Evolutionary conservation across 441 rosid genomes (phyloP), one percentile per base, ranked within the genome.

Genomic region (Corymbia citriodora): DNA sequence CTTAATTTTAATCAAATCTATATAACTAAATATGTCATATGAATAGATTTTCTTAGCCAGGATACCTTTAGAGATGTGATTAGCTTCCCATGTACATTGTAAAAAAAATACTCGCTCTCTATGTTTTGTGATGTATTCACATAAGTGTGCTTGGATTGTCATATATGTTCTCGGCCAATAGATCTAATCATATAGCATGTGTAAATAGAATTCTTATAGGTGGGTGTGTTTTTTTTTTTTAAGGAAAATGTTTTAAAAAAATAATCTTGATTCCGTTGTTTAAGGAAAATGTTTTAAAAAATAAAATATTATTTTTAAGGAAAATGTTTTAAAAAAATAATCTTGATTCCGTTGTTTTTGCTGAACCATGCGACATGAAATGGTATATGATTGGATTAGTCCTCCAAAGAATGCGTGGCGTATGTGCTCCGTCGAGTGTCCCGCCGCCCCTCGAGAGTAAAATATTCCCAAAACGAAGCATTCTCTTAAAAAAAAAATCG

Each of bases 61-160:
- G 52, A 12, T 1, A 23, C 23, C 23, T 79, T 11, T 15, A 40
- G 12, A 8, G 17, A 79, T 1, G 3, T 1, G 18, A 79, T 21
- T 12, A 17, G 23, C 49, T 79, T 79, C 3, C 83, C 9, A 0
- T 40, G 25, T 23, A 57, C 63, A 45, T 2, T 10, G 18, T 0
- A 1, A 23, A 40, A 40, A 10, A 8, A 3, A 23, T 79, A 7
- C 10, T 12, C 15, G 2, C n/a, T 79, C 52, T 40, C 14, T 11
- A 21, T 23, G 17, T 74, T 23, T 2, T 11, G 10, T 19, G 29
- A 74, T 23, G 25, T 9, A 72, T 19, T 72, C 27, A 18, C 3
- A 5, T 72, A 10, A 74, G 0, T 6, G 2, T 13, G 29, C 6
- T 0, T 21, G n/a, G 3, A 14, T 72, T 36, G 8, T 72, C 25